Percentiles rank a stretch among this genome's conserved stretches.
phyloP scores from a whole-genome alignment of 2,329 filamentous ascomycete genomes.

The Mollisiaceae sp. region DNA sequence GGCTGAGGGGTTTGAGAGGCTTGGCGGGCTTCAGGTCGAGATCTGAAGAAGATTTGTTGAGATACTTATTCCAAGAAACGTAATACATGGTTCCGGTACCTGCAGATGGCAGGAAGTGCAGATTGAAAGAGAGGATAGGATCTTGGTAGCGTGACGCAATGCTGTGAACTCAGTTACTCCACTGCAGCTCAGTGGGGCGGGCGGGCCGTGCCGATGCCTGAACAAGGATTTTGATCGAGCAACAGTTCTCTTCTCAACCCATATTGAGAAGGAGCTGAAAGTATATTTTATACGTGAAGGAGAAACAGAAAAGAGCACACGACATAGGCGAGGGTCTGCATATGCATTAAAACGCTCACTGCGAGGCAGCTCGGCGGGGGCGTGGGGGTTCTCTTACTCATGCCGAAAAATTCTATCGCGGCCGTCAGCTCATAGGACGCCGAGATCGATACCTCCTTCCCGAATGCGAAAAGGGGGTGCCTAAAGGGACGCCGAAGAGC shows the following conservation, averaged over 20 bases:
- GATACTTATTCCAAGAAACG: neutral
- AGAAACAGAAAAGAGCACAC: neutral
- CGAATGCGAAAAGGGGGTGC: neutral
- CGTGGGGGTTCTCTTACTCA: conserved; percentile 11
- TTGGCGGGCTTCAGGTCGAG: neutral
- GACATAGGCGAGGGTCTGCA: neutral
- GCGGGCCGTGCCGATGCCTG: neutral
- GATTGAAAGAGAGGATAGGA: neutral
- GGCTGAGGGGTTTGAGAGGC: neutral
- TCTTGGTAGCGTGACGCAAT: neutral
- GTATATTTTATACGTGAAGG: neutral
- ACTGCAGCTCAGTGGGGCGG: neutral
- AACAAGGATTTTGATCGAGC: neutral
- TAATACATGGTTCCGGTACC: neutral
- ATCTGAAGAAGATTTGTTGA: neutral
- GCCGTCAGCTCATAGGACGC: neutral
- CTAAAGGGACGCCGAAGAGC: neutral
- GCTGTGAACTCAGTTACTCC: neutral
- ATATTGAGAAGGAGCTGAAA: too few relatives aligned
- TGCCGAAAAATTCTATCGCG: neutral
- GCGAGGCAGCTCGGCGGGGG: neutral
- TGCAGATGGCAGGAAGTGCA: neutral
- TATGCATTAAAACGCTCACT: neutral
- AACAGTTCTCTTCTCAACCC: too few relatives aligned
- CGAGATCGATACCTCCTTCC: neutral